Base-by-base conservation (phyloP, 306 rosid genomes). In the Castanea mollissima region DNA sequence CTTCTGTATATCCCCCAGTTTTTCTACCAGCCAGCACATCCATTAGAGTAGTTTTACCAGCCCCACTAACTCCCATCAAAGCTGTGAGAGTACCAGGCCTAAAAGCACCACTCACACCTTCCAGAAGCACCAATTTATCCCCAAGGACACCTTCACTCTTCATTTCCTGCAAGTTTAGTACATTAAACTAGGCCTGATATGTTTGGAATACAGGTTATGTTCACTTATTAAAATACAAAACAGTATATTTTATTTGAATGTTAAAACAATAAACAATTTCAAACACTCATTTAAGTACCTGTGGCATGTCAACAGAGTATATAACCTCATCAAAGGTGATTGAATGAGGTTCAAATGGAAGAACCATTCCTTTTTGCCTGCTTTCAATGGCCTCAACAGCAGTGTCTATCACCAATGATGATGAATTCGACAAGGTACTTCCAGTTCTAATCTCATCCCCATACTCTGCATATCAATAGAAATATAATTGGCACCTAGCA, bases 11-110 rank as follows among this genome's bases (percentile, higher is more conserved):
- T 23, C 97, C 97, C 4, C 93, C 92, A n/a, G 94, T 92, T 86
- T 92, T 92, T 83, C 93, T 83, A 27, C 97, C 95, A 5, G 97
- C 91, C 73, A 92, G 57, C 49, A 92, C 97, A 83, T 92, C 97
- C 97, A 92, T 86, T 71, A 92, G 75, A 44, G 97, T 92, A 34
- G 97, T 92, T 83, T 92, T 92, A 21, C 97, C 97, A 34, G 94
- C 97, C 49, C 97, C 97, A 82, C 97, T 92, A 20, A 92, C 93
- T 32, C 94, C 97, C 94, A 92, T 92, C 6, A 92, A 77, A 79
- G 93, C 94, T 72, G 97, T 92, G 74, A 92, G 86, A 82, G 89
- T 85, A 15, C 97, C 97, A 4, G 97, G 97, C 88, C 92, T 86
- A 58, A 92, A 90, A 72, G 85, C 82, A 44, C 97, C 97, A 79